Evolutionary conservation across 306 rosid genomes (phyloP).

Genomic region (Fragaria vesca): DNA sequence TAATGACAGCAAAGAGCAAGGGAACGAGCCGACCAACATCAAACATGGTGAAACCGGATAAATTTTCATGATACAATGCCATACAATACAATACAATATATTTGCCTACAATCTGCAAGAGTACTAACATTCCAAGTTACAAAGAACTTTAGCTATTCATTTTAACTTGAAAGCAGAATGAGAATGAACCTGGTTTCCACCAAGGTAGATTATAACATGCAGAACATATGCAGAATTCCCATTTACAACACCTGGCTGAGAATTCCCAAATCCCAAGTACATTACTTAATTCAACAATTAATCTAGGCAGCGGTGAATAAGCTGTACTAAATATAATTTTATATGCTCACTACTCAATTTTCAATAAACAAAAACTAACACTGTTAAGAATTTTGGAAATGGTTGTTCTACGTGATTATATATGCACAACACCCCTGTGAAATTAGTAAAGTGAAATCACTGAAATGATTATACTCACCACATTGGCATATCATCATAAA

Average conservation of each 20-base stretch:
- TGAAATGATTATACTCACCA: neutral
- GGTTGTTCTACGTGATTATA: neutral
- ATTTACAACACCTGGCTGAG: too few relatives aligned
- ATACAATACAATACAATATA: too few relatives aligned
- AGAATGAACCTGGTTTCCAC: neutral
- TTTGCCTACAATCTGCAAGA: too few relatives aligned
- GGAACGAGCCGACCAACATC: too few relatives aligned
- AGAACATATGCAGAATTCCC: neutral
- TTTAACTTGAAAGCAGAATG: neutral
- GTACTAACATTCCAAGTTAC: too few relatives aligned
- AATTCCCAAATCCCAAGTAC: neutral
- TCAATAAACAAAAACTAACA: neutral
- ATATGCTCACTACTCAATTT: neutral
- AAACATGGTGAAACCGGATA: too few relatives aligned
- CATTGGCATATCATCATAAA: neutral
- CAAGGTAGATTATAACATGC: neutral
- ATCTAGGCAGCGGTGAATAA: neutral
- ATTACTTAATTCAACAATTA: neutral
- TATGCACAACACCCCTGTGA: neutral
- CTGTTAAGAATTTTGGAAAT: neutral
- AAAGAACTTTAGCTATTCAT: too few relatives aligned
- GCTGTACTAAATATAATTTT: neutral
- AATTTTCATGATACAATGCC: too few relatives aligned
- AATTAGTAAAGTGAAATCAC: neutral
- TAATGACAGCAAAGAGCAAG: too few relatives aligned